These are phyloP conservation scores for Royoungia palumana DNA, from an alignment of 768 basidiomycete genomes.

Conservation along the genomic window DNA sequence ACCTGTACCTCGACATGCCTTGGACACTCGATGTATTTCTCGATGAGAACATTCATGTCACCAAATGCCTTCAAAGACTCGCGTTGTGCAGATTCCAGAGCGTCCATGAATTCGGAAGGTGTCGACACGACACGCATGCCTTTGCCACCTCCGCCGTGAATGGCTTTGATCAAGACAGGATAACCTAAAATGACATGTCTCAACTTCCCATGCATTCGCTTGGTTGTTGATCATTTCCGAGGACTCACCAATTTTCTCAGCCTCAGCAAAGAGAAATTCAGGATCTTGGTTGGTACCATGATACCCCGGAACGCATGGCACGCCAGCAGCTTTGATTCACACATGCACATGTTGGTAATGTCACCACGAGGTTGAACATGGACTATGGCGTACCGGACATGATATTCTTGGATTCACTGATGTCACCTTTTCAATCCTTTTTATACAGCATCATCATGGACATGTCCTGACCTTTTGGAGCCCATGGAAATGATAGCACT, in stretches of 20 bases:
- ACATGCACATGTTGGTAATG: constrained; percentile 5
- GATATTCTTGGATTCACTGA: constrained; percentile 93
- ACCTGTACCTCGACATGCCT: constrained; percentile 95
- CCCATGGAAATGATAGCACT: constrained; percentile 92
- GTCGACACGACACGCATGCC: constrained; percentile 84
- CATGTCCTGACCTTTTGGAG: constrained; percentile 70
- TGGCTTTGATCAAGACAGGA: constrained; percentile 94
- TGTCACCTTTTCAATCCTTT: not conserved
- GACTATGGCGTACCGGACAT: constrained; percentile 60
- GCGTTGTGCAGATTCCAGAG: constrained; percentile 81
- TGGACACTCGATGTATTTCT: constrained; percentile 84
- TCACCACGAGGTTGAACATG: not conserved
- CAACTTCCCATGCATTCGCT: constrained; percentile 49
- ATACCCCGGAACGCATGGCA: constrained; percentile 94
- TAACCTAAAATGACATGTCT: constrained; percentile 50
- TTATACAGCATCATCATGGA: not conserved
- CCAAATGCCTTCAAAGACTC: constrained; percentile 88
- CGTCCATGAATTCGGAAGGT: constrained; percentile 70
- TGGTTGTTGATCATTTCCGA: not conserved
- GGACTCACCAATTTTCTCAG: constrained; percentile 61
- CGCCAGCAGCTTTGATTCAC: constrained; percentile 62
- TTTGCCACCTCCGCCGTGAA: constrained; percentile 93
- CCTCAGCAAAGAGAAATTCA: constrained; percentile 61
- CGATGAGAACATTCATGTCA: constrained; percentile 81
- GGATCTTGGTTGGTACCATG: constrained; percentile 82